Evolutionary conservation across 129 eudicot species (phyloP).

Genomic region (Heracleum sosnowskyi): DNA sequence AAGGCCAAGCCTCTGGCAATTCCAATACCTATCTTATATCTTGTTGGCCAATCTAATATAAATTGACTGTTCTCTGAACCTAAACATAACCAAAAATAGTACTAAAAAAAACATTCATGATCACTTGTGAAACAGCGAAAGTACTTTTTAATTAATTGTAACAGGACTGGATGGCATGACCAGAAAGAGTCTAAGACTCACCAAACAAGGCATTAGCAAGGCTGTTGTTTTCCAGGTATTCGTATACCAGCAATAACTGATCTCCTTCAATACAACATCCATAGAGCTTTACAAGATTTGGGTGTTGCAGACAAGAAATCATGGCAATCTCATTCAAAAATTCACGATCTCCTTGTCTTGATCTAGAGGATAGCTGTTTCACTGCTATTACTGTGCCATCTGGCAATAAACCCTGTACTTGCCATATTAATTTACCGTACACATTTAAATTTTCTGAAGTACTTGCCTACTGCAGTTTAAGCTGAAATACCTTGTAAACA

Average conservation of each 20-base stretch:
- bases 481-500: conserved; percentile 53
- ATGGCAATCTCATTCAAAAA: conserved; percentile 75
- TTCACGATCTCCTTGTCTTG: conserved; percentile 81
- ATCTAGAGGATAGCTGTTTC: conserved; percentile 64
- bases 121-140: neutral
- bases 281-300: conserved; percentile 77
- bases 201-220: conserved; percentile 75
- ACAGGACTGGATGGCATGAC: neutral
- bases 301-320: conserved; percentile 77
- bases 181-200: conserved; percentile 13
- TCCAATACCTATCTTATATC: conserved; percentile 61
- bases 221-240: conserved; percentile 75
- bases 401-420: conserved; percentile 50
- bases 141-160: neutral
- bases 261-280: conserved; percentile 78
- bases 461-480: neutral
- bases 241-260: conserved; percentile 69
- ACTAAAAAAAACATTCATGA: neutral
- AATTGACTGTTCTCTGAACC: conserved; percentile 33
- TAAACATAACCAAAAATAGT: neutral
- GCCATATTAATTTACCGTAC: neutral
- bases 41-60: conserved; percentile 65
- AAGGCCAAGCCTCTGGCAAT: conserved; percentile 77
- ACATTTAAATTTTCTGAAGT: neutral
- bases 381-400: conserved; percentile 74